Conservation (phyloP, 2,329 filamentous ascomycete genomes). For the Paraphaeosphaeria sporulosa region DNA sequence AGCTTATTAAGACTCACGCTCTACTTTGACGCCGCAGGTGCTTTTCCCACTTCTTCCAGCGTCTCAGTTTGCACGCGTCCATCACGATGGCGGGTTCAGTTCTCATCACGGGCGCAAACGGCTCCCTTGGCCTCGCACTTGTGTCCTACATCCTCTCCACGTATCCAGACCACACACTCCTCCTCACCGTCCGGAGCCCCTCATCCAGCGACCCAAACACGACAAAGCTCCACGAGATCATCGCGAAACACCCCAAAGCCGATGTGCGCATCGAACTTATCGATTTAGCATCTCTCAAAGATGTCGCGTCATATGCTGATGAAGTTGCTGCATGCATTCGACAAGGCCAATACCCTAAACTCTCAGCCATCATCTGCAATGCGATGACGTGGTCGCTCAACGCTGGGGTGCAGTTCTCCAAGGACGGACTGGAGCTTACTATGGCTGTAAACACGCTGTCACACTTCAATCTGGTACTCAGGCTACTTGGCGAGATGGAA, state of each 20-base stretch:
- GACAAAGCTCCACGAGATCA: constrained; percentile 18
- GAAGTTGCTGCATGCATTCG: constrained; percentile 19
- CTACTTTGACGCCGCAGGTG: too few species aligned
- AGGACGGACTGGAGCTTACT: constrained; percentile 28
- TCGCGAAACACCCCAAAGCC: constrained; percentile 21
- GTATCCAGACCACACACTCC: constrained; percentile 21
- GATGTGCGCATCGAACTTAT: constrained; percentile 23
- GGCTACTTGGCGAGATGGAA: constrained; percentile 24
- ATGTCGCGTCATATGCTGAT: constrained; percentile 22
- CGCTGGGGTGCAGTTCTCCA: constrained; percentile 17
- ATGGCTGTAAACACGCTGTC: constrained; percentile 30
- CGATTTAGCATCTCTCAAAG: constrained; percentile 23
- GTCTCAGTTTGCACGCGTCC: not conserved
- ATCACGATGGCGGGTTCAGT: constrained; percentile 18
- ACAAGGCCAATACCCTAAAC: constrained; percentile 14
- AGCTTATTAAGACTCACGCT: too few species aligned
- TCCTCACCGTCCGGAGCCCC: constrained; percentile 31
- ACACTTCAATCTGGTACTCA: constrained; percentile 26
- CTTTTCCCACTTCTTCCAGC: too few species aligned
- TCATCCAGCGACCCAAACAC: constrained; percentile 29
- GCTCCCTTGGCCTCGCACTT: constrained; percentile 30
- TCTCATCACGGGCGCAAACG: constrained; percentile 34
- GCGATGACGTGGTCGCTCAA: constrained; percentile 30
- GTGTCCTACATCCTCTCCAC: constrained; percentile 25
- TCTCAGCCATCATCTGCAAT: constrained; percentile 34